Conservation (phyloP, 106 monocot species). For the Vanilla planifolia region DNA sequence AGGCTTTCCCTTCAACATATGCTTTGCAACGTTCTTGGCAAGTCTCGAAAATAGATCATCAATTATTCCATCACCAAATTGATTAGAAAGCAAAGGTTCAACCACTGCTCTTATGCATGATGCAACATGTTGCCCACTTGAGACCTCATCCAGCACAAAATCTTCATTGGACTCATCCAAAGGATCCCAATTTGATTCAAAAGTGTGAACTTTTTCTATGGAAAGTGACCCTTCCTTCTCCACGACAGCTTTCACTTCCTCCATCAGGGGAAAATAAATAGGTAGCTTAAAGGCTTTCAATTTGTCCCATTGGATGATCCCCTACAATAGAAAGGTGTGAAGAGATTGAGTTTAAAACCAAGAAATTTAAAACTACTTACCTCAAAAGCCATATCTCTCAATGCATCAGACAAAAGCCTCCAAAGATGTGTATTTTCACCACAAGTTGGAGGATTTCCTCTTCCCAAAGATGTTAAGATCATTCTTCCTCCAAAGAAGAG, state of each 20-base stretch:
- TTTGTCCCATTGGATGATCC: too few relatives aligned
- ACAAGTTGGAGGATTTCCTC: neutral
- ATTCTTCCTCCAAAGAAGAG: slow-evolving; percentile 3
- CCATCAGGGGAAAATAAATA: too few relatives aligned
- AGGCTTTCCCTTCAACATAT: slow-evolving; percentile 15
- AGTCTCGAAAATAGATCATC: slow-evolving; percentile 28
- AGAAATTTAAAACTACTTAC: too few relatives aligned
- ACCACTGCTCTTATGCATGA: slow-evolving; percentile 26
- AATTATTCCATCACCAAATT: slow-evolving; percentile 41
- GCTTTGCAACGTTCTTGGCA: slow-evolving; percentile 12
- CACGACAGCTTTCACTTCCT: slow-evolving; percentile 22
- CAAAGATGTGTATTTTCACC: neutral
- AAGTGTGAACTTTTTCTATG: too few relatives aligned
- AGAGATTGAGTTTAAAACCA: too few relatives aligned
- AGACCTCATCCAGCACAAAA: neutral
- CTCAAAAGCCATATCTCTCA: slow-evolving; percentile 2
- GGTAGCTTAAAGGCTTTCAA: too few relatives aligned
- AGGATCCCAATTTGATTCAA: slow-evolving; percentile 37
- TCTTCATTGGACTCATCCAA: slow-evolving; percentile 16
- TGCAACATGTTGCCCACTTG: slow-evolving; percentile 23
- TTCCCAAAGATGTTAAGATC: slow-evolving; percentile 8
- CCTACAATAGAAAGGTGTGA: too few relatives aligned
- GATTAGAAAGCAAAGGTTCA: slow-evolving; percentile 25
- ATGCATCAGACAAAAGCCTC: neutral
- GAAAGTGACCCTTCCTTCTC: slow-evolving; percentile 6